Evolutionary conservation across 768 basidiomycete genomes (phyloP), one percentile per base, ranked within the genome.

Genomic region (Lentinus tigrinus): DNA sequence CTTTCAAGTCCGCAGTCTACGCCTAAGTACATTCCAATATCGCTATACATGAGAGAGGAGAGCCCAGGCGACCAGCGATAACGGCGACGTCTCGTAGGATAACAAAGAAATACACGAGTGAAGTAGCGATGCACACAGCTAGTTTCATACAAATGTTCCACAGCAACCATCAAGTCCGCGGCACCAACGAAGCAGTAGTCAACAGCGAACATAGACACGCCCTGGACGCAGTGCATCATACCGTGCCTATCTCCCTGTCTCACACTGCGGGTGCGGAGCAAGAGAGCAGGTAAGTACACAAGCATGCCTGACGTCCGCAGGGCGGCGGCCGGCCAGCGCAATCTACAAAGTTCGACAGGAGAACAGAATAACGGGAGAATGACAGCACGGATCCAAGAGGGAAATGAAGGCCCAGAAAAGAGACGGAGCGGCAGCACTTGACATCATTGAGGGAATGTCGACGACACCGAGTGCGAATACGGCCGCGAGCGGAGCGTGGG

Each of bases 381-480:
- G 42, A 28, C 21, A 36, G 21, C 21, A 23, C 43, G 36, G n/a
- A 24, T 16, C 13, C 43, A 16, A 23, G 31, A 14, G 13, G 14
- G 23, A 36, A 2, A 21, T 28, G 24, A 28, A 13, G n/a, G 19
- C 11, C 28, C 28, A n/a, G 28, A 21, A 21, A 4, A 36, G 39
- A 23, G 55, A 39, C 14, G 3, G 43, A 24, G 31, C n/a, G 27
- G 27, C 7, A 27, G 16, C 34, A 34, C 6, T n/a, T 16, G 38
- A 23, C 43, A 46, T 24, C 21, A 23, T 46, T 19, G 43, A 19
- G 19, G 43, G 21, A 10, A 46, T 23, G 19, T 24, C 43, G 43
- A 46, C 6, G 43, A 46, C 21, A 46, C 50, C 47, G 44, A 56
- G 26, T 61, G 60, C n/a, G 55, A 31, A 24, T 61, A 61, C 13